Evolutionary conservation across 345 rosid species (phyloP).

Genomic region (Gossypium arboreum): DNA sequence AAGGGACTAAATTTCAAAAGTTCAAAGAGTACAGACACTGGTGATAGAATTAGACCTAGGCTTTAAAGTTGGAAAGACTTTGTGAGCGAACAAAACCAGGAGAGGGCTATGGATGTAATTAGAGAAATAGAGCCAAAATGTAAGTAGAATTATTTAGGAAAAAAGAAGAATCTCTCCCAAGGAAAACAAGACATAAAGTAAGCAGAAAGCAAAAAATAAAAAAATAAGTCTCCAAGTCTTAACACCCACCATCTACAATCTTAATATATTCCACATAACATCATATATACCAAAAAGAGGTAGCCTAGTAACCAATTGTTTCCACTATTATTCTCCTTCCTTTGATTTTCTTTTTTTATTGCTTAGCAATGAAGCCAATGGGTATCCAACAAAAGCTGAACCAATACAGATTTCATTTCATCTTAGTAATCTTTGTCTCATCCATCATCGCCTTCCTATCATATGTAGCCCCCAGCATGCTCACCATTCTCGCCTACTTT

Average conservation of each 20-base stretch:
- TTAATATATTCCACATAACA: not conserved
- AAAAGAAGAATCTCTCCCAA: constrained; percentile 20
- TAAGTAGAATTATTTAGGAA: constrained; percentile 11
- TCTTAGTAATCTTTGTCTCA: constrained; percentile 29
- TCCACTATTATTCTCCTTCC: not conserved
- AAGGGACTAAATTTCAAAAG: no score
- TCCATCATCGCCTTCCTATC: constrained; percentile 30
- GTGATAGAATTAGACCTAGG: not conserved
- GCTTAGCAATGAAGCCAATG: constrained; percentile 29
- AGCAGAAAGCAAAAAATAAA: not conserved
- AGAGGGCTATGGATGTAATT: constrained; percentile 18
- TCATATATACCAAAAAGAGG: not conserved
- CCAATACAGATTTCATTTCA: constrained; percentile 53
- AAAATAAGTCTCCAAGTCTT: not conserved
- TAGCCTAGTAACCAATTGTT: not conserved
- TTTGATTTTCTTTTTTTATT: not conserved
- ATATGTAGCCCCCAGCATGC: constrained; percentile 56
- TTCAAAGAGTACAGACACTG: no score
- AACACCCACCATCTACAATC: not conserved
- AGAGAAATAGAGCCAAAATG: not conserved
- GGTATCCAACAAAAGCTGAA: constrained; percentile 46
- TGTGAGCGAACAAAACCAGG: no score
- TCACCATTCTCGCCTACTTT: constrained; percentile 55
- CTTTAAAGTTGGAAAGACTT: no score
- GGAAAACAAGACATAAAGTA: constrained; percentile 17